Percentiles rank a stretch among this genome's conserved stretches.
These are phyloP conservation scores for Coemansia aciculifera DNA, from an alignment of 192 early-diverging fungal genomes.

Conservation along the genomic window DNA sequence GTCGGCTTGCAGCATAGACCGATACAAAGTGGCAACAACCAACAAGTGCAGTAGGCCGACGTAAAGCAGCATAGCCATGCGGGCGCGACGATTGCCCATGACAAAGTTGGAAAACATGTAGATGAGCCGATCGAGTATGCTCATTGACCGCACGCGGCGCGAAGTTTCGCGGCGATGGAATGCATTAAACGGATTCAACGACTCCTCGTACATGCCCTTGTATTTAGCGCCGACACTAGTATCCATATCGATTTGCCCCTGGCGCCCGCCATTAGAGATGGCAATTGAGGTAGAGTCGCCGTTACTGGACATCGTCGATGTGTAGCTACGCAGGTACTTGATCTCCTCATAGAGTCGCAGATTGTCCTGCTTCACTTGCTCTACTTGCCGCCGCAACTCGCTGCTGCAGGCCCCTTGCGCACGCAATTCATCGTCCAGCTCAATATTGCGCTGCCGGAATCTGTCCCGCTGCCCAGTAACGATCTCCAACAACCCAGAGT, in stretches of 20 bases:
- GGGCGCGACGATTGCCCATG: slow-evolving; percentile 32
- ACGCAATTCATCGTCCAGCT: slow-evolving; percentile 75
- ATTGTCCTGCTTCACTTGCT: slow-evolving; percentile 78
- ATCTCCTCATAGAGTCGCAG: slow-evolving; percentile 88
- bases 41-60: slow-evolving; percentile 70
- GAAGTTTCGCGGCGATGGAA: slow-evolving; percentile 77
- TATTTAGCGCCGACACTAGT: slow-evolving; percentile 65
- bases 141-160: slow-evolving; percentile 70
- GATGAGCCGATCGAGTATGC: slow-evolving; percentile 70
- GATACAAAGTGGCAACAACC: slow-evolving; percentile 73
- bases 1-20: slow-evolving; percentile 26
- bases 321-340: slow-evolving; percentile 81
- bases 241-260: slow-evolving; percentile 25
- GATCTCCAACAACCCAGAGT: slow-evolving; percentile 66
- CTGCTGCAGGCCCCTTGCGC: slow-evolving; percentile 44
- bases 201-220: slow-evolving; percentile 79
- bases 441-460: slow-evolving; percentile 84
- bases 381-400: slow-evolving; percentile 65
- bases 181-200: slow-evolving; percentile 84
- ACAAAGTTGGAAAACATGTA: slow-evolving; percentile 49
- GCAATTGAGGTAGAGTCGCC: slow-evolving; percentile 18
- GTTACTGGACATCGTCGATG: slow-evolving; percentile 18
- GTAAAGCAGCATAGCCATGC: slow-evolving; percentile 20
- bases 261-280: slow-evolving; percentile 17
- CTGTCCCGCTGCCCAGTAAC: slow-evolving; percentile 86